These are phyloP conservation scores for Neoboletus magnificus DNA, from an alignment of 768 basidiomycete species.

Conservation along the genomic window DNA sequence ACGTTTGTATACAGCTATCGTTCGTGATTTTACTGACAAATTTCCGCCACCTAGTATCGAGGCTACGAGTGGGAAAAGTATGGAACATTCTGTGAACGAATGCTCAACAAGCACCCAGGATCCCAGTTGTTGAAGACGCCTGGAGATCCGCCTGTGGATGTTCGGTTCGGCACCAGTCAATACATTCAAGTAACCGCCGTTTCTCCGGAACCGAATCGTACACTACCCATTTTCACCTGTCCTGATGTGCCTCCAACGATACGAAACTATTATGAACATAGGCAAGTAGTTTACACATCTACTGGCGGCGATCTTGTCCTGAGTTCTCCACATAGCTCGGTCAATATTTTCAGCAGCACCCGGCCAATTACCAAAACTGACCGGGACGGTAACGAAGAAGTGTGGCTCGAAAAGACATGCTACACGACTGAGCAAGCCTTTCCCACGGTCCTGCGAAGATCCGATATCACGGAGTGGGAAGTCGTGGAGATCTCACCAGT, in stretches of 20 bases:
- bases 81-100: conserved; percentile 83
- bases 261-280: conserved; percentile 84
- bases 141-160: conserved; percentile 77
- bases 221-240: conserved; percentile 75
- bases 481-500: conserved; percentile 81
- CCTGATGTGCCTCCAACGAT: conserved; percentile 79
- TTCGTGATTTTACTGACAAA: neutral
- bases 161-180: conserved; percentile 74
- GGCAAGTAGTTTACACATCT: conserved; percentile 40
- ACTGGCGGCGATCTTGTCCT: neutral
- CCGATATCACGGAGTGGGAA: conserved; percentile 73
- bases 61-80: conserved; percentile 96
- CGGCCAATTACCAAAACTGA: conserved; percentile 63
- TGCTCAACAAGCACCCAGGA: conserved; percentile 86
- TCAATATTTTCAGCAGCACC: conserved; percentile 78
- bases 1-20: conserved; percentile 20
- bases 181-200: conserved; percentile 90
- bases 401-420: conserved; percentile 88
- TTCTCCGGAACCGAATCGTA: conserved; percentile 78
- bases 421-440: conserved; percentile 85
- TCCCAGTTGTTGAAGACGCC: conserved; percentile 73
- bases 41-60: conserved; percentile 60
- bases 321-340: conserved; percentile 50
- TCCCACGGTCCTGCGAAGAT: conserved; percentile 87
- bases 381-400: conserved; percentile 65